Evolutionary conservation across 163 green algal genomes (phyloP), one percentile per base, ranked within the genome.

Genomic region (Botryococcus braunii): DNA sequence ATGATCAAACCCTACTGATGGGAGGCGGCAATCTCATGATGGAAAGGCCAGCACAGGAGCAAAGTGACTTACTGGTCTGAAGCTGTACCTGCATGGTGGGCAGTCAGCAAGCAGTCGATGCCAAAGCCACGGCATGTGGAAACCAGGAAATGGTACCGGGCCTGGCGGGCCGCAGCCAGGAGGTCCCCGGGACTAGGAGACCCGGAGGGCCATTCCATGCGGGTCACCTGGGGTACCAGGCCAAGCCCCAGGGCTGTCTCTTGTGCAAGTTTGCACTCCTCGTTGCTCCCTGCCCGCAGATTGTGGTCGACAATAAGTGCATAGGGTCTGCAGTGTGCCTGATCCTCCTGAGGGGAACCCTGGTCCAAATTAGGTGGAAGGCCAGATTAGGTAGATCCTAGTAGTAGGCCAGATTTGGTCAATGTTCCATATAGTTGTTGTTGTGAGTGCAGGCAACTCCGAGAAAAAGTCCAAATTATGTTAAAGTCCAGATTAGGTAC

Each of bases 231-330:
- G 0, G 68, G 11, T 9, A 58, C 17, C 41, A 82, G 50, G 32
- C 77, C 79, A 62, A 81, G 39, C 32, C n/a, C 37, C 5, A 27
- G 27, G 7, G 74, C 74, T 37, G 55, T 40, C 17, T 23, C 35
- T 1, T 68, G 67, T 29, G 68, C 77, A 5, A 38, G 36, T 1
- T 52, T 40, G 13, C 74, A 74, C 52, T 86, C 77, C 5, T 37
- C 29, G 0, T n/a, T 8, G 48, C 77, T 77, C 13, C 74, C 71
- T 1, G 62, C 47, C 3, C 79, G 68, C 58, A 86, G 69, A 0
- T 32, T 9, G 50, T 86, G 79, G 62, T 86, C 77, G 1, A 86
- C 62, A 4, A 82, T 65, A 3, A 86, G 41, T 0, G 79, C 79
- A 23, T 66, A 36, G 5, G 72, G n/a, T n/a, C n/a, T n/a, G n/a